Evolutionary conservation across 352 stramenopile species (phyloP).

Genomic region (Globisporangium yorkense): DNA sequence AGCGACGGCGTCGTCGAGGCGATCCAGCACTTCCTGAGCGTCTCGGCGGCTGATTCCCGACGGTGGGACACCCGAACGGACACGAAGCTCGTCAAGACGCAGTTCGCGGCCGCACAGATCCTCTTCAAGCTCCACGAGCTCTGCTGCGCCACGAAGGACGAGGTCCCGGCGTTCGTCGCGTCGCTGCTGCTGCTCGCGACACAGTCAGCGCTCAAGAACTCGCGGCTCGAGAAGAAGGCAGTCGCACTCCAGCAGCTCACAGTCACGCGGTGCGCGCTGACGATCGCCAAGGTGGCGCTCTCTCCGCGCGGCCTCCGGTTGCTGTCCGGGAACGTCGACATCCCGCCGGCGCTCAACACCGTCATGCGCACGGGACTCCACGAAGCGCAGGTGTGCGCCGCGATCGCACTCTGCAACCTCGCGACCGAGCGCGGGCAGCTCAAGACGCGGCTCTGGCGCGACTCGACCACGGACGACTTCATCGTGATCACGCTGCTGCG

Average conservation of each 20-base stretch:
- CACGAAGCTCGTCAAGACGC: slow-evolving; percentile 38
- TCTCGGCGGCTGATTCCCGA: slow-evolving; percentile 27
- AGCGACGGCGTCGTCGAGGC: slow-evolving; percentile 57
- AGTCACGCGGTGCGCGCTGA: slow-evolving; percentile 52
- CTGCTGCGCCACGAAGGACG: slow-evolving; percentile 29
- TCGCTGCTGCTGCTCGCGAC: slow-evolving; percentile 58
- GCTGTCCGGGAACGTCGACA: slow-evolving; percentile 38
- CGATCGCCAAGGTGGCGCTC: slow-evolving; percentile 54
- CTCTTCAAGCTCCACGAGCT: slow-evolving; percentile 57
- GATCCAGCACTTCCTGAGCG: slow-evolving; percentile 53
- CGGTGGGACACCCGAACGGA: slow-evolving; percentile 35
- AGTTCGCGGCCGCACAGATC: slow-evolving; percentile 49
- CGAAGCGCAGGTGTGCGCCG: slow-evolving; percentile 78
- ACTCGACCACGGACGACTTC: slow-evolving; percentile 77
- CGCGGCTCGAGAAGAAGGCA: slow-evolving; percentile 34
- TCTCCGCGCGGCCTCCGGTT: slow-evolving; percentile 35
- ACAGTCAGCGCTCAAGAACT: slow-evolving; percentile 51
- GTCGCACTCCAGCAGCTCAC: slow-evolving; percentile 46
- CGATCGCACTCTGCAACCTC: slow-evolving; percentile 84
- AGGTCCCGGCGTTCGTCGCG: slow-evolving; percentile 45
- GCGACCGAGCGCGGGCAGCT: slow-evolving; percentile 42
- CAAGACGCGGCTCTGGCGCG: slow-evolving; percentile 40
- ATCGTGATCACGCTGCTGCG: slow-evolving; percentile 84
- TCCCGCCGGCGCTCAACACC: slow-evolving; percentile 63
- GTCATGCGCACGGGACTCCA: slow-evolving; percentile 84